Evolutionary conservation across 345 rosid genomes (phyloP).

Genomic region (Linum lewisii): DNA sequence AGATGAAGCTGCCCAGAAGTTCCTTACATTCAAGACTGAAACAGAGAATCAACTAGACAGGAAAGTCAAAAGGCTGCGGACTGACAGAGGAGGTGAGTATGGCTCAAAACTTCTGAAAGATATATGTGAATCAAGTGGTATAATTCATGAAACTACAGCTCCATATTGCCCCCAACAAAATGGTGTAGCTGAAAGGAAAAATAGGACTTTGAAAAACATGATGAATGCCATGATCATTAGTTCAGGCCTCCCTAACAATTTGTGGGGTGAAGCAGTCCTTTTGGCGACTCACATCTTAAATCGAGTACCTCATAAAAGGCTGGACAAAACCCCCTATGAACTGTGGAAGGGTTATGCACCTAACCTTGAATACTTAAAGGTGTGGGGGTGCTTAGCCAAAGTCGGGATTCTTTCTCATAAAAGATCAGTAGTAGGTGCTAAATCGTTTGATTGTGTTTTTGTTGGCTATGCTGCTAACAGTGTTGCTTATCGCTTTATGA

Average conservation of each 20-base stretch:
- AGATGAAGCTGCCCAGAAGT: not conserved
- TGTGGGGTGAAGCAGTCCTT: not conserved
- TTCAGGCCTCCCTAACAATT: not conserved
- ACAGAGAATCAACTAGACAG: not conserved
- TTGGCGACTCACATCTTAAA: no score
- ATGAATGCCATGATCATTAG: slow-evolving; percentile 2
- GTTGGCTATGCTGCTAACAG: no score
- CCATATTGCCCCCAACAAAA: not conserved
- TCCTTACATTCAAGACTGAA: not conserved
- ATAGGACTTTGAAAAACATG: no score
- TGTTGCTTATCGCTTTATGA: no score
- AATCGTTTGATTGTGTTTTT: no score
- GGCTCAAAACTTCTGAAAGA: not conserved
- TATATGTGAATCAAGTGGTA: not conserved
- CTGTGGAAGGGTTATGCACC: not conserved
- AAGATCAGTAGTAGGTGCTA: no score
- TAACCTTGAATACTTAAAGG: no score
- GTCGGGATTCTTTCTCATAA: no score
- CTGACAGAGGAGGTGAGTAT: not conserved
- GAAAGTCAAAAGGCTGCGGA: not conserved
- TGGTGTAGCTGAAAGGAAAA: slow-evolving; percentile 8
- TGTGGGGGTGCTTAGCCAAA: no score
- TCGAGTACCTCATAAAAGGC: no score
- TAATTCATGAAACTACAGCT: not conserved
- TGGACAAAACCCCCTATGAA: not conserved